phyloP scores from a whole-genome alignment of 164 flowering plant genomes.

The Platanus orientalis region DNA sequence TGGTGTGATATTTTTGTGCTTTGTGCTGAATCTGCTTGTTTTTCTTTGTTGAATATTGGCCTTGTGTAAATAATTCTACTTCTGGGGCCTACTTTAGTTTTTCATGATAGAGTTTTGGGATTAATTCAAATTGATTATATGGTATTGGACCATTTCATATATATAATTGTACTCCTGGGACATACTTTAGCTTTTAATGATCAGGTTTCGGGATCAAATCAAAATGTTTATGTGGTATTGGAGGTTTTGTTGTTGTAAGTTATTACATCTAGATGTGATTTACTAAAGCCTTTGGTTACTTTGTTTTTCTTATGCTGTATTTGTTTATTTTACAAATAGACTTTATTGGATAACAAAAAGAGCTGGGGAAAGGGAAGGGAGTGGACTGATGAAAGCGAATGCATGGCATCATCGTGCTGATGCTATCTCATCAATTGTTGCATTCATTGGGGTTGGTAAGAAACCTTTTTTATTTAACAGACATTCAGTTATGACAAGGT shows the following conservation, averaged over 20 bases:
- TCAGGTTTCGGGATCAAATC: not conserved
- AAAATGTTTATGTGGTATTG: not conserved
- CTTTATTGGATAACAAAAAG: constrained; percentile 87
- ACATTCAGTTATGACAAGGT: not conserved
- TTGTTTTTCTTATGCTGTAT: not conserved
- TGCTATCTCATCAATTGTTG: constrained; percentile 90
- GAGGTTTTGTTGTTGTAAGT: not conserved
- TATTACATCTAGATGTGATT: not conserved
- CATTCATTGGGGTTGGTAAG: constrained; percentile 97
- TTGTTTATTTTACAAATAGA: constrained; percentile 23
- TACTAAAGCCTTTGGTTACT: not conserved
- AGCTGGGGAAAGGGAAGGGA: constrained; percentile 84
- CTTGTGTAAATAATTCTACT: no score
- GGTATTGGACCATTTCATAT: no score
- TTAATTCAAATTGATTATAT: not conserved
- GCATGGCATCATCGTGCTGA: constrained; percentile 99
- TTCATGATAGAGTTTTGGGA: not conserved
- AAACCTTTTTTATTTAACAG: not conserved
- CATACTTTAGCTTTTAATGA: not conserved
- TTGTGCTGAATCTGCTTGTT: not conserved
- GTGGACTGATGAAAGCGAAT: constrained; percentile 95
- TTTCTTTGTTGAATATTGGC: constrained; percentile 1
- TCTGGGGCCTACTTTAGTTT: not conserved
- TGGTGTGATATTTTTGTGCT: no score
- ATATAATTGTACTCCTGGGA: no score